These are phyloP conservation scores for Colletotrichum salicis DNA, from an alignment of 2,329 filamentous ascomycete genomes.

Conservation along the genomic window DNA sequence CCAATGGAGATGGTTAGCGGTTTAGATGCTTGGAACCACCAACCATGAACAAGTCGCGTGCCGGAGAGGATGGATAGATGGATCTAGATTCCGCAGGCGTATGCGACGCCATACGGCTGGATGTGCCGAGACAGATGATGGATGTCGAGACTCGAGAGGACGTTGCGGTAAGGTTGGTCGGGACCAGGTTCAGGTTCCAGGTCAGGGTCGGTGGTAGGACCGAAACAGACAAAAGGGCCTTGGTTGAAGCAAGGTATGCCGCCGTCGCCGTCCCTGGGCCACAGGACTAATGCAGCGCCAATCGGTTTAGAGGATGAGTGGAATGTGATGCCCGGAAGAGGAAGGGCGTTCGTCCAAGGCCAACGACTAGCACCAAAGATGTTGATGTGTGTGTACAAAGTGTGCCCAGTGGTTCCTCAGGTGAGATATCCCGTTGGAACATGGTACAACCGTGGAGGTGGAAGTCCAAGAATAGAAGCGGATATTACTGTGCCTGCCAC, in stretches of 20 bases:
- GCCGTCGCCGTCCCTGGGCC: background rate
- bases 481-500: background rate
- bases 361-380: background rate
- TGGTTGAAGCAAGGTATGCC: background rate
- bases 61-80: background rate
- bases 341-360: background rate
- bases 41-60: background rate
- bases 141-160: background rate
- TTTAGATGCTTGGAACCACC: background rate
- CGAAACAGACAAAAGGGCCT: background rate
- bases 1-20: background rate
- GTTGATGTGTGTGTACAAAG: background rate
- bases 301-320: background rate
- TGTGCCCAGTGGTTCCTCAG: background rate
- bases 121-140: background rate
- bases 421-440: background rate
- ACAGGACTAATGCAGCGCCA: conserved; percentile 12
- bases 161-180: conserved; percentile 8
- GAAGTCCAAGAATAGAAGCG: conserved; percentile 2
- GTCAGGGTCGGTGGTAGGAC: background rate
- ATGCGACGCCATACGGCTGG: background rate
- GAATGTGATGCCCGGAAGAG: conserved; percentile 12
- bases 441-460: background rate
- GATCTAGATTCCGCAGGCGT: background rate
- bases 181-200: background rate